Evolutionary conservation across 2,329 filamentous ascomycete genomes (phyloP).

Genomic region (Fulvia fulva): DNA sequence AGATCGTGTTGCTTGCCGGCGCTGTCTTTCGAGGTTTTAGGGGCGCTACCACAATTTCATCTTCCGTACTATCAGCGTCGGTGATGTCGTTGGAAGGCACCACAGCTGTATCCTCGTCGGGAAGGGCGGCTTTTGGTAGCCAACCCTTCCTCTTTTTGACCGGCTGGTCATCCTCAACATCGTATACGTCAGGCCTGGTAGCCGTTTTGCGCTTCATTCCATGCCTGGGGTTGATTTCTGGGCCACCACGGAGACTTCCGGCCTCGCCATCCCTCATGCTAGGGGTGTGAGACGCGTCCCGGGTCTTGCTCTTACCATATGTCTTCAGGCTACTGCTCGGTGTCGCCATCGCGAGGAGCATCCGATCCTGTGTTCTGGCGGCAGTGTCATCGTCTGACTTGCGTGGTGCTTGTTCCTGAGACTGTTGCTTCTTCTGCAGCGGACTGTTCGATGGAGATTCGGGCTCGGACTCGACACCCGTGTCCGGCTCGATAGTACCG

Average conservation of each 20-base stretch:
- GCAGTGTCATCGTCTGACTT: neutral
- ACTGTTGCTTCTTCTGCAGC: neutral
- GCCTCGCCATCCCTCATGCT: neutral
- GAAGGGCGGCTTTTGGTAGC: neutral
- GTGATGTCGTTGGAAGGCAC: too few species aligned
- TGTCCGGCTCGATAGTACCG: neutral
- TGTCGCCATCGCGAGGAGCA: neutral
- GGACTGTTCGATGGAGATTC: neutral
- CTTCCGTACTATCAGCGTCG: neutral
- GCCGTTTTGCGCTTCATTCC: neutral
- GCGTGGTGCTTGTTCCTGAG: neutral
- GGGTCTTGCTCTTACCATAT: neutral
- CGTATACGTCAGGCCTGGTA: neutral
- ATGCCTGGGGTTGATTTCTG: neutral
- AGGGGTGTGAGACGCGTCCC: neutral
- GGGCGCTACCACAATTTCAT: slow-evolving; percentile 5
- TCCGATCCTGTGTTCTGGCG: neutral
- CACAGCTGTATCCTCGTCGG: neutral
- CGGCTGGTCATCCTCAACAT: neutral
- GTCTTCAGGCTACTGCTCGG: neutral
- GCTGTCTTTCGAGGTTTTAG: neutral
- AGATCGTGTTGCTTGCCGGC: neutral
- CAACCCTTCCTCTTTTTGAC: neutral
- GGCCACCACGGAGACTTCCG: neutral
- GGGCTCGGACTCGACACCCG: neutral